phyloP scores from a whole-genome alignment of 2,329 filamentous ascomycete genomes.

The Seiridium cupressi region DNA sequence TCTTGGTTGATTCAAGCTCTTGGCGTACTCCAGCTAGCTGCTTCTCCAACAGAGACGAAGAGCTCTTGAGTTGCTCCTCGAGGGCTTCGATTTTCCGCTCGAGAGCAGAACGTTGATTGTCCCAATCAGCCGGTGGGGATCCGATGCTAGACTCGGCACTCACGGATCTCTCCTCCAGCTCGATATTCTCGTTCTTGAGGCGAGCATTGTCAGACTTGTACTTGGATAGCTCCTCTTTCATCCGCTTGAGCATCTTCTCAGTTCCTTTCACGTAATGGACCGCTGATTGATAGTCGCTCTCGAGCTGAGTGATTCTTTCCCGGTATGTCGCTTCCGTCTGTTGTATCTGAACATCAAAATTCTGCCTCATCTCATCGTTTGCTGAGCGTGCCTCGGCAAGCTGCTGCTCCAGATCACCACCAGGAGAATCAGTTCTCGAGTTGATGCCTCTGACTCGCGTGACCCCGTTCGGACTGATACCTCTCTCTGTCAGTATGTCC shows the following conservation, averaged over 20 bases:
- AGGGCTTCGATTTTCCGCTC: constrained; percentile 67
- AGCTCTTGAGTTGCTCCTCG: constrained; percentile 66
- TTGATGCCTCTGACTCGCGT: constrained; percentile 70
- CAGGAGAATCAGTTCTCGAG: constrained; percentile 76
- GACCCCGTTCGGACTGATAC: constrained; percentile 73
- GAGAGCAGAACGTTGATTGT: constrained; percentile 67
- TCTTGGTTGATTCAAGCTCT: constrained; percentile 65
- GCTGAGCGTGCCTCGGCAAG: constrained; percentile 73
- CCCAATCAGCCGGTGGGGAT: constrained; percentile 64
- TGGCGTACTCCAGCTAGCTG: constrained; percentile 67
- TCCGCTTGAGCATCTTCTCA: constrained; percentile 97
- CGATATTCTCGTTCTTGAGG: constrained; percentile 78
- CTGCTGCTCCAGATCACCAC: constrained; percentile 86
- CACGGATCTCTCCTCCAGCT: constrained; percentile 55
- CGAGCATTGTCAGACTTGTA: constrained; percentile 85
- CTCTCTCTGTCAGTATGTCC: constrained; percentile 85
- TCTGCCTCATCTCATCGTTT: constrained; percentile 80
- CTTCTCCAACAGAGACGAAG: constrained; percentile 66
- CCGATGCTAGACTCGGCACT: constrained; percentile 29
- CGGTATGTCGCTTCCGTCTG: constrained; percentile 88
- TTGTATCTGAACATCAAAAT: constrained; percentile 75
- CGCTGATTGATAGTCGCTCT: constrained; percentile 96
- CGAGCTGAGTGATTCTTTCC: constrained; percentile 88
- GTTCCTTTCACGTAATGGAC: constrained; percentile 98
- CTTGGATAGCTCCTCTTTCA: constrained; percentile 94